phyloP scores from a whole-genome alignment of 2,329 filamentous ascomycete genomes.

The Biscogniauxia sp. region DNA sequence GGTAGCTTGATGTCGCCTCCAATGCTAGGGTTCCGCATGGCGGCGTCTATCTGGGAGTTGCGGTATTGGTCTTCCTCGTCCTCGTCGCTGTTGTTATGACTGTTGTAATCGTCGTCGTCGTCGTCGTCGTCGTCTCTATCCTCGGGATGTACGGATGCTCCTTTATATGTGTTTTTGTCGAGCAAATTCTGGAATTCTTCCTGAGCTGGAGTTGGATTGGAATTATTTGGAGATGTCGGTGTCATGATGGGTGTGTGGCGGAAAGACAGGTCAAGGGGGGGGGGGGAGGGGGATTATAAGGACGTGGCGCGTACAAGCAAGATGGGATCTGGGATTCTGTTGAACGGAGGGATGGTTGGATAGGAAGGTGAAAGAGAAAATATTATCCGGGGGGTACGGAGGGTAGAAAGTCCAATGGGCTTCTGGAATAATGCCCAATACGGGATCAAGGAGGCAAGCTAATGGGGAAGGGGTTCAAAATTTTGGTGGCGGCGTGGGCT shows the following conservation, averaged over 20 bases:
- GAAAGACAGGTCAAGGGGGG: background rate
- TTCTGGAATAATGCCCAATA: slow-evolving; percentile 31
- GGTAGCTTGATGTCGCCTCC: slow-evolving; percentile 56
- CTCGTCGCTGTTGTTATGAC: slow-evolving; percentile 41
- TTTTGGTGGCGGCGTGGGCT: background rate
- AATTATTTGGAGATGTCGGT: slow-evolving; percentile 26
- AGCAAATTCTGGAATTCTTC: slow-evolving; percentile 66
- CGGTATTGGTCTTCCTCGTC: slow-evolving; percentile 55
- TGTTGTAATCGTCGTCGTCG: slow-evolving; percentile 34
- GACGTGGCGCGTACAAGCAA: background rate
- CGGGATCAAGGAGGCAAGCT: slow-evolving; percentile 23
- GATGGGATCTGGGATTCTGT: background rate
- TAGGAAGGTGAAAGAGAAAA: slow-evolving; percentile 14
- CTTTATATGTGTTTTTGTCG: slow-evolving; percentile 49
- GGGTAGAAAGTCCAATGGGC: slow-evolving; percentile 4
- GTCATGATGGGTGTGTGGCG: slow-evolving; percentile 42
- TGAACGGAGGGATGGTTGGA: slow-evolving; percentile 7
- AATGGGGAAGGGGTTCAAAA: background rate
- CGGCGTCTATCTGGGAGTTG: slow-evolving; percentile 57
- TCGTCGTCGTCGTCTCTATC: slow-evolving; percentile 50
- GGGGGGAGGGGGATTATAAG: background rate
- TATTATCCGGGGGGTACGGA: slow-evolving; percentile 6
- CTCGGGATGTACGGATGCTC: slow-evolving; percentile 54
- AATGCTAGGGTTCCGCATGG: slow-evolving; percentile 62
- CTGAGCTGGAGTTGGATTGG: slow-evolving; percentile 55